These are phyloP conservation scores for Linnemannia elongata DNA, from an alignment of 192 early-diverging fungal species.

Conservation along the genomic window DNA sequence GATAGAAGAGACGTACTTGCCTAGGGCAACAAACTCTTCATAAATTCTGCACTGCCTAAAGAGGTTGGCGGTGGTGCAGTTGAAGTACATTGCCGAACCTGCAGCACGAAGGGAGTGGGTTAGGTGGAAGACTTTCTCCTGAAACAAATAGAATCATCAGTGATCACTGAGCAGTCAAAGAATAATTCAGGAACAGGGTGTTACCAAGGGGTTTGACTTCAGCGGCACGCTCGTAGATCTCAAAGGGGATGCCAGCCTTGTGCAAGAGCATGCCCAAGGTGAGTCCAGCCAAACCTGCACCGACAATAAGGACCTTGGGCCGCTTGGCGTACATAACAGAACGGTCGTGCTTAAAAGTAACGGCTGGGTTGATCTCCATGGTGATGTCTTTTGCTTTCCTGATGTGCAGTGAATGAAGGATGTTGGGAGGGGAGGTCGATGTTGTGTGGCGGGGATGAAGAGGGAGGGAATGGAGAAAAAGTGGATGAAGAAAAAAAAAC, in stretches of 20 bases:
- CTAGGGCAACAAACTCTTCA: neutral
- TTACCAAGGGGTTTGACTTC: constrained; percentile 16
- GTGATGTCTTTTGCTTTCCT: neutral
- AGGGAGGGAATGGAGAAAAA: neutral
- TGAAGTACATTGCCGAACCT: neutral
- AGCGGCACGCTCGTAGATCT: neutral
- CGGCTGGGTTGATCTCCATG: neutral
- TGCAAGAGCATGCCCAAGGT: constrained; percentile 9
- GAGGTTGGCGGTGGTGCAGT: neutral
- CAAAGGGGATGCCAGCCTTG: neutral
- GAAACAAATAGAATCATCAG: neutral
- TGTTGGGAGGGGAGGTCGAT: neutral
- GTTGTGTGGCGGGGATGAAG: neutral
- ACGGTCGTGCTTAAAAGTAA: neutral
- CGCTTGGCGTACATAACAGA: neutral
- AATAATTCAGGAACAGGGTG: too few species aligned
- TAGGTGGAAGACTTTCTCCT: neutral
- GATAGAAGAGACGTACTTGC: neutral
- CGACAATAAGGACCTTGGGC: constrained; percentile 15
- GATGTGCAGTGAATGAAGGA: neutral
- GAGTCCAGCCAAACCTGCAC: constrained; percentile 9
- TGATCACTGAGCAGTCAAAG: too few species aligned
- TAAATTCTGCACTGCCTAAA: constrained; percentile 8
- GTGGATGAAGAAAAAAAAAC: neutral
- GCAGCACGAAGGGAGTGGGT: neutral